Base-by-base conservation (phyloP, 2,329 filamentous ascomycete species). In the Botryosphaeria dothidea region DNA sequence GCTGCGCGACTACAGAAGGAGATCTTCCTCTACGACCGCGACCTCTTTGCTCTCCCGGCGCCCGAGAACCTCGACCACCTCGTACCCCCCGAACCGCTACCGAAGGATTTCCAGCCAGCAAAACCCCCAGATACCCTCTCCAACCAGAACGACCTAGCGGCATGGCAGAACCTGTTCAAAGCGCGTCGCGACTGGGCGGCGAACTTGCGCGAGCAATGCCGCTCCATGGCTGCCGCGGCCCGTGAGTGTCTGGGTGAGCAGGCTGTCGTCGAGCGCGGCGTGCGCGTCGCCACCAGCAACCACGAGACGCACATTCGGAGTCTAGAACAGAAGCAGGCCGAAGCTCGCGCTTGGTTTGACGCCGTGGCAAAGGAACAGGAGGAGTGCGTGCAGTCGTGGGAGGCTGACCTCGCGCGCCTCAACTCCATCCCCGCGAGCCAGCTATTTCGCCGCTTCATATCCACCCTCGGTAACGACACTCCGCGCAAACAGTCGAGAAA, bases 21-120 rank as follows among this genome's bases (percentile, higher is more conserved):
- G 76, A 88, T 99, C 65, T 98, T 91, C 75, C 87, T 98, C 61
- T 99, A 96, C 79, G 93, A 97, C 78, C 90, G 93, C 67, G 88
- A 80, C 75, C 74, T 81, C 72, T 74, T 78, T 68, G 73, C 73
- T 70, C 67, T 71, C 67, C 68, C 68, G 84, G 89, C 68, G 78
- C 86, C 67, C 73, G 81, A 72, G 72, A 75, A 58, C 79, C 84
- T 56, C 81, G 49, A 62, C 36, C 85, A 60, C 72, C 83, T 7
- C 67, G 81, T 85, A 51, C 72, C 82, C 36, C 86, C 84, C 38
- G 82, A 81, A 66, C 84, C 80, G 69, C 70, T 90, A 78, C 82
- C 84, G 6, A 81, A 83, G 62, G 78, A 86, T 48, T 86, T 89
- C 67, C 82, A 83, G 65, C 88, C 92, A 31, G 78, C 82, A 21